These are phyloP conservation scores for Melastoma malabathricum DNA, from an alignment of 345 rosid species.

Conservation along the genomic window DNA sequence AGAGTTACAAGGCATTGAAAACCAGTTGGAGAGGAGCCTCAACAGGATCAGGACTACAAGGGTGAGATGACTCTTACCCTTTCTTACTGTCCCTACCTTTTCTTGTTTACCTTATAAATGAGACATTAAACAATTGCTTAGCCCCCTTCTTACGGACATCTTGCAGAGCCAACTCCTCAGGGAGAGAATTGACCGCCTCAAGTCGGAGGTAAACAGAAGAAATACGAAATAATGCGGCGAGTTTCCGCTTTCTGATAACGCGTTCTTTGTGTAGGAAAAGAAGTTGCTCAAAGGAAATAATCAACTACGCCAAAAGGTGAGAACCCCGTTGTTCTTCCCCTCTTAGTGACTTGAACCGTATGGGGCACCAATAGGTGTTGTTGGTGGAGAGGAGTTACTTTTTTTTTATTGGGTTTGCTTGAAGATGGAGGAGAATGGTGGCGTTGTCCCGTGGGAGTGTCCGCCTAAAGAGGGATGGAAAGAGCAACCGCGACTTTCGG, in stretches of 20 bases:
- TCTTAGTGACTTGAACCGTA: too few species aligned
- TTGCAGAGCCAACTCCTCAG: conserved; percentile 43
- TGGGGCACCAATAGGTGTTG: too few species aligned
- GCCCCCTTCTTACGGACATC: neutral
- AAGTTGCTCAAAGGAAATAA: conserved; percentile 7
- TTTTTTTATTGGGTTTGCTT: too few species aligned
- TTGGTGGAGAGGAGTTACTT: too few species aligned
- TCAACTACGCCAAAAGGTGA: conserved; percentile 4
- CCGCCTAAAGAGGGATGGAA: too few species aligned
- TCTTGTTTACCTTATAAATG: neutral
- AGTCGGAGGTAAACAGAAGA: conserved; percentile 36
- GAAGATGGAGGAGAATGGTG: too few species aligned
- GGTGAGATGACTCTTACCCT: conserved; percentile 18
- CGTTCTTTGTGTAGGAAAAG: conserved; percentile 7
- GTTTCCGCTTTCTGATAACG: neutral
- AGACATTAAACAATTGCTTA: neutral
- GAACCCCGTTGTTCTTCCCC: too few species aligned
- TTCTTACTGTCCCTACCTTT: neutral
- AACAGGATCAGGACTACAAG: conserved; percentile 63
- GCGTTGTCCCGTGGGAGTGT: too few species aligned
- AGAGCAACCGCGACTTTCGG: too few species aligned
- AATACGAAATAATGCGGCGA: neutral
- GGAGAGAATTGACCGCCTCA: conserved; percentile 55
- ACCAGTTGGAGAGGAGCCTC: conserved; percentile 63
- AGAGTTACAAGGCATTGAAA: conserved; percentile 60